These are phyloP conservation scores for Neocallimastix lanati DNA, from an alignment of 192 early-diverging fungal species.

Conservation along the genomic window DNA sequence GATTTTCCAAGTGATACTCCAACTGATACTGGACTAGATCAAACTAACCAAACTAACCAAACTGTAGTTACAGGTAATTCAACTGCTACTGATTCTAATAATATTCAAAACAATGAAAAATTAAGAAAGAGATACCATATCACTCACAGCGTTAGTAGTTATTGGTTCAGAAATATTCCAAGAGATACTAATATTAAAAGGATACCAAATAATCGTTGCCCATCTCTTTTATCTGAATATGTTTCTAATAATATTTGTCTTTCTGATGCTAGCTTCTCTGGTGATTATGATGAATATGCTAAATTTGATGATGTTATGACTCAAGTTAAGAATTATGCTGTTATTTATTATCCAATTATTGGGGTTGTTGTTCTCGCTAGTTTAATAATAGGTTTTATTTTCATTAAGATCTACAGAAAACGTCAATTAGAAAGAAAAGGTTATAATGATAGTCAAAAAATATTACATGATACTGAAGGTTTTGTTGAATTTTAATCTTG, in stretches of 20 bases:
- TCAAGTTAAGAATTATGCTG: not conserved
- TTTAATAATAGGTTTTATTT: not conserved
- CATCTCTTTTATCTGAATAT: not conserved
- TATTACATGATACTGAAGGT: not conserved
- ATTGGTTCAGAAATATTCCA: not conserved
- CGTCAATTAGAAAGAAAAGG: not conserved
- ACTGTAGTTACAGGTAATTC: not conserved
- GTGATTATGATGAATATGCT: not conserved
- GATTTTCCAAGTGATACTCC: not conserved
- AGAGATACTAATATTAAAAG: not conserved
- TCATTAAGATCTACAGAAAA: not conserved
- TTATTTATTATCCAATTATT: not conserved
- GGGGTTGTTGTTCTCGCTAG: not conserved
- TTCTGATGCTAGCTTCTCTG: not conserved
- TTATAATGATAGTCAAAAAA: not conserved
- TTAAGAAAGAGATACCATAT: not conserved
- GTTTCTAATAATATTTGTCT: not conserved
- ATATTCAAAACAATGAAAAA: not conserved
- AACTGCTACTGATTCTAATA: not conserved
- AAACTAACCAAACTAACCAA: no score
- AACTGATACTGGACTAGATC: not conserved
- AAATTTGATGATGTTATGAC: not conserved
- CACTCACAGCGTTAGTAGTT: not conserved
- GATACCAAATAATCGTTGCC: not conserved
- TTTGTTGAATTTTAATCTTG: not conserved